Evolutionary conservation across 2,329 filamentous ascomycete species (phyloP).

Genomic region (Paramyrothecium roridum): DNA sequence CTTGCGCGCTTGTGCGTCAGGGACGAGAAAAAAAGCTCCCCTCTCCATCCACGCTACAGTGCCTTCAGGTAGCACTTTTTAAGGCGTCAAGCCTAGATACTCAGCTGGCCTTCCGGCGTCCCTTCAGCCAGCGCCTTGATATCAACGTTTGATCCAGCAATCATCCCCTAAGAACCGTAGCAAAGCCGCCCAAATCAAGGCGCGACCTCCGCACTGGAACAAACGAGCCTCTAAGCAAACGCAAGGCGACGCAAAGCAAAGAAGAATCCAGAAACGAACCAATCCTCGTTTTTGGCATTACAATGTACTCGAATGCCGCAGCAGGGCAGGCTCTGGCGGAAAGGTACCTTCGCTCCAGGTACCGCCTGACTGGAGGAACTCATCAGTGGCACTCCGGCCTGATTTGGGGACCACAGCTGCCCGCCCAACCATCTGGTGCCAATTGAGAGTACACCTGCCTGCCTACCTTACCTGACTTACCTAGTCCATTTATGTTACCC

Average conservation of each 20-base stretch:
- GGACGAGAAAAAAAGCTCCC: background rate
- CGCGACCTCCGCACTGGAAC: background rate
- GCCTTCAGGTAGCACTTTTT: background rate
- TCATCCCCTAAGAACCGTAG: background rate
- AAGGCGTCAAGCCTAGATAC: no score
- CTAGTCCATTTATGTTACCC: background rate
- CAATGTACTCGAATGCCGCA: no score
- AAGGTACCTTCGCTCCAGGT: background rate
- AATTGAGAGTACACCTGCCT: background rate
- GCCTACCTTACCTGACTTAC: slow-evolving; percentile 1
- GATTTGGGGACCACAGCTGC: background rate
- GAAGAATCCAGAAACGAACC: no score
- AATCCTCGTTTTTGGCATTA: no score
- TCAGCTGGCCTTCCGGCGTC: no score
- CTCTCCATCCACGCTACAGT: background rate
- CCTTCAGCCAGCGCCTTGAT: no score
- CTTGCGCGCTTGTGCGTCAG: background rate
- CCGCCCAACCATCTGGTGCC: background rate
- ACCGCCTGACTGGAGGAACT: background rate
- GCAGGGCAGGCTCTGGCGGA: background rate
- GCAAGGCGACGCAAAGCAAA: no score
- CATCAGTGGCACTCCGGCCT: background rate
- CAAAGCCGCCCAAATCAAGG: background rate
- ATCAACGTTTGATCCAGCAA: no score
- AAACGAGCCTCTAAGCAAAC: no score